Percentiles rank a stretch among this genome's conserved stretches.
Evolutionary conservation across 306 rosid species (phyloP).

Genomic region (Casuarina cunninghamiana): DNA sequence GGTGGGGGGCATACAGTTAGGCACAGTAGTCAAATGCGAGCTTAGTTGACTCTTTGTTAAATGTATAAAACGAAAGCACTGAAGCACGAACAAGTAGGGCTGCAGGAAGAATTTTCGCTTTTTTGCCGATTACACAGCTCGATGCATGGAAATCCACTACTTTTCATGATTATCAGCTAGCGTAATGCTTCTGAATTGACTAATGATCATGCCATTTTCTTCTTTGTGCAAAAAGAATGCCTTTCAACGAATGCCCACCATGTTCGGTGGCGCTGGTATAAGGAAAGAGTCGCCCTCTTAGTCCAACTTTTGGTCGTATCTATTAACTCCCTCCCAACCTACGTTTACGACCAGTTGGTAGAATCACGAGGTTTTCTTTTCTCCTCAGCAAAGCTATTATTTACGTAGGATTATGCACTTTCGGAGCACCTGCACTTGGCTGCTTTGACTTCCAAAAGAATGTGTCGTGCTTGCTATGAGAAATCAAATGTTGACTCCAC

Average conservation of each 20-base stretch:
- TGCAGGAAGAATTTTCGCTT: slow-evolving; percentile 19
- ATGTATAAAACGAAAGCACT: not conserved
- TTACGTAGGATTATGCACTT: too few species aligned
- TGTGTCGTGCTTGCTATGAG: not conserved
- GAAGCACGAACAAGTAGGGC: slow-evolving; percentile 2
- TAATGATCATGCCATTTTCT: slow-evolving; percentile 16
- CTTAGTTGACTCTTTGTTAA: slow-evolving; percentile 24
- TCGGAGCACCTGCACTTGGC: not conserved
- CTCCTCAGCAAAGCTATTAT: not conserved
- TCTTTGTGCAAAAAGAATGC: slow-evolving; percentile 16
- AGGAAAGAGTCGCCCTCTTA: slow-evolving; percentile 6
- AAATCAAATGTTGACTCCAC: not conserved
- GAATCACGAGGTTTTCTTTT: not conserved
- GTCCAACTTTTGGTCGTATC: too few species aligned
- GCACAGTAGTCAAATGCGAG: slow-evolving; percentile 3
- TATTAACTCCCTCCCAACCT: too few species aligned
- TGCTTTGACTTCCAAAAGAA: not conserved
- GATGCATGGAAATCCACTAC: slow-evolving; percentile 53
- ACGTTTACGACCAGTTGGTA: not conserved
- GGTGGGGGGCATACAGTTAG: not conserved
- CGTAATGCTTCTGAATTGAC: slow-evolving; percentile 24
- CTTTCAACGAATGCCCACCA: not conserved
- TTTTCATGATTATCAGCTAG: slow-evolving; percentile 53
- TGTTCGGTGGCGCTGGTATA: slow-evolving; percentile 30
- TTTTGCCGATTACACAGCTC: slow-evolving; percentile 49